phyloP scores from a whole-genome alignment of 306 rosid genomes.

The Fagus crenata region DNA sequence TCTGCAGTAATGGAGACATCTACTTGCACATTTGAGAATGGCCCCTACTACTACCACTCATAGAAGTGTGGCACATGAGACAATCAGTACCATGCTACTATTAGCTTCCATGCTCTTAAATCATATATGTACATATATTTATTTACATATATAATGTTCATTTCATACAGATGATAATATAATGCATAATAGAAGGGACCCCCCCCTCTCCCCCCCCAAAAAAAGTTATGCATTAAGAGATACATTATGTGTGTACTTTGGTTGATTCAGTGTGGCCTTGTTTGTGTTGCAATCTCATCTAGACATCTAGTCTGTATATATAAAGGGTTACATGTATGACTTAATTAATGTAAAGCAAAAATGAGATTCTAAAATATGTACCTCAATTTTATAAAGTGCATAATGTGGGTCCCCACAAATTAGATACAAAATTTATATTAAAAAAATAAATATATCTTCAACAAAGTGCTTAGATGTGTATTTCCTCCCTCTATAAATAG shows the following conservation, averaged over 20 bases:
- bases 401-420: conserved; percentile 30
- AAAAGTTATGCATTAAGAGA: background rate
- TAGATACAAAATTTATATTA: background rate
- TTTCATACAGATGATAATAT: background rate
- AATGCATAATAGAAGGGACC: background rate
- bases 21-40: conserved; percentile 32
- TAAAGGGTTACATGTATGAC: background rate
- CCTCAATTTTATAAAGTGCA: conserved; percentile 20
- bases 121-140: background rate
- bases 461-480: conserved; percentile 25
- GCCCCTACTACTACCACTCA: conserved; percentile 38
- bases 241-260: background rate
- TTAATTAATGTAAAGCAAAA: background rate
- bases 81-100: conserved; percentile 26
- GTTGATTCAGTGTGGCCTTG: background rate
- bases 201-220: background rate
- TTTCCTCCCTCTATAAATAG: conserved; percentile 57
- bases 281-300: background rate
- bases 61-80: conserved; percentile 26
- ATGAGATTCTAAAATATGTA: too few species aligned
- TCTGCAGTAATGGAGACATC: conserved; percentile 32
- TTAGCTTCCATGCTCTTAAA: conserved; percentile 12
- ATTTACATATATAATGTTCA: background rate
- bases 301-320: background rate
- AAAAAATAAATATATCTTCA: background rate